Evolutionary conservation across 495 filamentous ascomycete genomes (phyloP), one percentile per base, ranked within the genome.

Genomic region (Penicillium canariense): DNA sequence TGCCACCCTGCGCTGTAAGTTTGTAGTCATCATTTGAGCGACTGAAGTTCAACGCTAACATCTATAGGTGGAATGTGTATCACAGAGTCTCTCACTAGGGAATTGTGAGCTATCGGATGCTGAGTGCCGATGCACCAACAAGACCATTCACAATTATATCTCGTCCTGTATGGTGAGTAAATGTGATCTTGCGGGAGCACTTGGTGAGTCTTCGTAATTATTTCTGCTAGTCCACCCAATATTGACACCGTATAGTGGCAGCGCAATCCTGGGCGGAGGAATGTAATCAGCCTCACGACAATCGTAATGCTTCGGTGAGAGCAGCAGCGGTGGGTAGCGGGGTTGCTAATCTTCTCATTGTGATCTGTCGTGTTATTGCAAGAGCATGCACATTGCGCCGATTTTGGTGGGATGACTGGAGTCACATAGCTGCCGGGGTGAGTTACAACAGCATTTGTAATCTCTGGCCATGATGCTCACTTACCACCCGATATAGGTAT

Each of bases 321-420:
- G 50, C 45, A 9, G 44, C 47, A 10, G 46, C 46, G 7, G n/a
- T 55, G 0, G 50, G 18, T 3, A 40, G 50, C 17, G 35, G 27
- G 3, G 28, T 47, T n/a, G 42, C 39, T 5, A 25, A 32, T 14
- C 22, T 54, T 15, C 17, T 49, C 8, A 50, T 54, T 22, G 45
- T 59, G 11, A n/a, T 17, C 2, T 25, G 20, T 30, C 56, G 56
- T 22, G 35, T 59, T 22, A 2, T 54, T 3, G 20, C 56, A 20
- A 54, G 56, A 17, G 23, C 47, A 4, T 54, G 28, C 30, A 59
- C 56, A 1, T 15, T 50, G 2, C 48, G 40, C 15, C 27, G 23
- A 40, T 48, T 59, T 20, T 59, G 56, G 56, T 59, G 56, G 56
- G 56, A 59, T 54, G 56, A 59, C 31, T 59, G 56, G 50, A 32